Percentiles rank a stretch among this genome's conserved stretches.
phyloP scores from a whole-genome alignment of 805 yeast genomes.

The Ogataea nitratoaversa region DNA sequence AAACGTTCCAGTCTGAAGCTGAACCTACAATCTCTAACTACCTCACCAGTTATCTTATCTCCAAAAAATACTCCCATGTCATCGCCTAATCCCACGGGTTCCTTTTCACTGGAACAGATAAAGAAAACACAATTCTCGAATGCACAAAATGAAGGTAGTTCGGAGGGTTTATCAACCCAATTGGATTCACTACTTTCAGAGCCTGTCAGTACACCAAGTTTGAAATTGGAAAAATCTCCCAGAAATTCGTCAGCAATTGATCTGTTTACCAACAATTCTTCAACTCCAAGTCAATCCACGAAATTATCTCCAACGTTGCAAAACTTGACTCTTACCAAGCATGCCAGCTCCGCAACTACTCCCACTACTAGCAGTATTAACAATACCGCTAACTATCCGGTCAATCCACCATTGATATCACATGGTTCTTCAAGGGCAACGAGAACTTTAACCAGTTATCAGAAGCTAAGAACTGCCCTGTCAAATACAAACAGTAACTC shows the following conservation, averaged over 20 bases:
- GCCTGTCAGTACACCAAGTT: neutral
- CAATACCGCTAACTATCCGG: neutral
- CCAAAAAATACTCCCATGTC: conserved; percentile 30
- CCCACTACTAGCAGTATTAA: neutral
- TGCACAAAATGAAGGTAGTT: neutral
- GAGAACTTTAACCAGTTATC: conserved; percentile 16
- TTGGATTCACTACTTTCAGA: conserved; percentile 11
- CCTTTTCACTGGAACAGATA: conserved; percentile 15
- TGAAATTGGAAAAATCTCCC: neutral
- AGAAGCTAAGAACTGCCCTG: conserved; percentile 12
- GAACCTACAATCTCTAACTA: conserved; percentile 17
- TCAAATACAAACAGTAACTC: conserved; percentile 4
- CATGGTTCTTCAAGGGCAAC: conserved; percentile 12
- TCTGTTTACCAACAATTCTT: neutral
- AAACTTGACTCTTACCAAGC: neutral
- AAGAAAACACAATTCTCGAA: conserved; percentile 7
- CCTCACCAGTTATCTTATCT: conserved; percentile 27
- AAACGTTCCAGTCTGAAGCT: conserved; percentile 19
- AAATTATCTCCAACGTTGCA: neutral
- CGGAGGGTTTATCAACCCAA: conserved; percentile 3
- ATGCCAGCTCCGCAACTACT: neutral
- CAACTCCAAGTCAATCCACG: neutral
- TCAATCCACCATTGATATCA: conserved; percentile 4
- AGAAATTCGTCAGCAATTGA: neutral
- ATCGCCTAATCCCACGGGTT: conserved; percentile 21